These are phyloP conservation scores for Solanum arcanum DNA, from an alignment of 257 asterid species.

Conservation along the genomic window DNA sequence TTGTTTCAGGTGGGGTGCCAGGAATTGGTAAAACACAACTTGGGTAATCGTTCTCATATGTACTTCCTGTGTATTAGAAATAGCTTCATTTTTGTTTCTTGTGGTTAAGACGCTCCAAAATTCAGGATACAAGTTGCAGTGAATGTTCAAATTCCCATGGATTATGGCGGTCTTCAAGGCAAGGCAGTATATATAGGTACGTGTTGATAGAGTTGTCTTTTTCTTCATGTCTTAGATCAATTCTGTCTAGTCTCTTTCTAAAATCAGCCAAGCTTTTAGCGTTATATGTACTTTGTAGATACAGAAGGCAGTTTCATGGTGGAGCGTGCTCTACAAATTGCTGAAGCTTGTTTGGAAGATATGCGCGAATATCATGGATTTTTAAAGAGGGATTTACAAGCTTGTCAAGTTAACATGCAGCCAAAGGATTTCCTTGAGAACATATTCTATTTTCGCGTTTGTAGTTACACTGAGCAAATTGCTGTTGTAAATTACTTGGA, in stretches of 20 bases:
- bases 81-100: background rate
- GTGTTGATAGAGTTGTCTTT: background rate
- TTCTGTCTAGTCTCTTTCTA: background rate
- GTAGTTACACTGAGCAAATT: constrained; percentile 89
- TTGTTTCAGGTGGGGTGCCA: constrained; percentile 83
- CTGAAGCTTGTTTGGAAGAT: constrained; percentile 82
- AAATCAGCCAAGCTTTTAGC: background rate
- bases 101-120: background rate
- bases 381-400: constrained; percentile 37
- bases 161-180: constrained; percentile 83
- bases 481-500: constrained; percentile 82
- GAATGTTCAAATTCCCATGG: constrained; percentile 83
- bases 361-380: constrained; percentile 60
- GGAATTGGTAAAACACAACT: constrained; percentile 97
- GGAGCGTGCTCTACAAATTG: constrained; percentile 83
- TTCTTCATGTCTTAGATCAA: background rate
- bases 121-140: constrained; percentile 87
- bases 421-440: constrained; percentile 65
- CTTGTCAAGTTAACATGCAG: constrained; percentile 28
- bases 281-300: constrained; percentile 29
- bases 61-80: constrained; percentile 2
- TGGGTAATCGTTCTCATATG: constrained; percentile 44
- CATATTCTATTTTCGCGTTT: constrained; percentile 74
- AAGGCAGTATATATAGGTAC: constrained; percentile 89
- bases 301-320: constrained; percentile 99